Evolutionary conservation across 257 asterid genomes (phyloP).

Genomic region (Dorcoceras hygrometricum): DNA sequence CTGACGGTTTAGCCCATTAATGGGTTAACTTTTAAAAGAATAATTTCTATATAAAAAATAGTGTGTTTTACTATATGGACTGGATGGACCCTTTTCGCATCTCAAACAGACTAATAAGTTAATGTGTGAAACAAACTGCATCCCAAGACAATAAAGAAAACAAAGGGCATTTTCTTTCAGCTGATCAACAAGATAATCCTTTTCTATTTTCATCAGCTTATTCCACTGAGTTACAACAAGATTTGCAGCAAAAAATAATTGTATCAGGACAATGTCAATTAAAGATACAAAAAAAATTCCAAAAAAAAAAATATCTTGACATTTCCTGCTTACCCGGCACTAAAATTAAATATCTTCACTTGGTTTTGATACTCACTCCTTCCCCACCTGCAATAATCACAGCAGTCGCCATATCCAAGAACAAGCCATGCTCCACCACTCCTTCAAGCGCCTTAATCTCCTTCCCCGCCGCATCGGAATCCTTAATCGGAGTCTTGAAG

Average conservation of each 20-base stretch:
- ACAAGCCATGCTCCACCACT: constrained; percentile 74
- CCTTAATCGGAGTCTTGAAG: constrained; percentile 80
- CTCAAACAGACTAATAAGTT: not conserved
- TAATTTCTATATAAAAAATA: no score
- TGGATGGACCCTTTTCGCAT: no score
- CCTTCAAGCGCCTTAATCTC: constrained; percentile 76
- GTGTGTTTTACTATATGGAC: no score
- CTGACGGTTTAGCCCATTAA: no score
- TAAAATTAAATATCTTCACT: constrained; percentile 35
- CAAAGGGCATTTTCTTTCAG: not conserved
- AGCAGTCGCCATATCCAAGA: constrained; percentile 59
- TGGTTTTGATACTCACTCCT: constrained; percentile 61
- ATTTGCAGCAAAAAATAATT: not conserved
- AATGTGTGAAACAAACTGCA: not conserved
- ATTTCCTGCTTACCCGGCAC: not conserved
- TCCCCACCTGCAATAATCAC: constrained; percentile 73
- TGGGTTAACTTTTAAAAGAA: no score
- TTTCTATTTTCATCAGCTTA: not conserved
- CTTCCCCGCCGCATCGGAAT: constrained; percentile 61
- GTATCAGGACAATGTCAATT: not conserved
- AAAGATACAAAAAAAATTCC: not conserved
- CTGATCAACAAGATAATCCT: not conserved
- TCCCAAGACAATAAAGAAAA: not conserved
- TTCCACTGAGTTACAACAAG: not conserved
- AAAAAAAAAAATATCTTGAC: not conserved